Evolutionary conservation across 768 basidiomycete genomes (phyloP).

Genomic region (Glaciozyma antarctica): DNA sequence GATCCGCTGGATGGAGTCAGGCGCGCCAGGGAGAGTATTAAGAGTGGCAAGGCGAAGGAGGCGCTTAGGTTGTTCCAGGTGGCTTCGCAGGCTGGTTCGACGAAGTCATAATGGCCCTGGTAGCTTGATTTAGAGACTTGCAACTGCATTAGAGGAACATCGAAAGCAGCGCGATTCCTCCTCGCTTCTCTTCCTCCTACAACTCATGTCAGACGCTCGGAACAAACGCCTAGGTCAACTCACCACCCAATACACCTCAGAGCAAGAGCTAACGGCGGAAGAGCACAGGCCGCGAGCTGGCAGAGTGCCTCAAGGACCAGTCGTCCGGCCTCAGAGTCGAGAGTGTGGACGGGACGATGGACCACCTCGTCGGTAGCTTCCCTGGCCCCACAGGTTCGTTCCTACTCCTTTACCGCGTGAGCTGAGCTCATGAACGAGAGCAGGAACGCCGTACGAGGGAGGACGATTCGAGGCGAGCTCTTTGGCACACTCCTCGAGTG

Average conservation of each 20-base stretch:
- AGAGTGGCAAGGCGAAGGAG: conserved; percentile 40
- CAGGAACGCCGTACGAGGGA: conserved; percentile 4
- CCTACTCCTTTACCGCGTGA: not conserved
- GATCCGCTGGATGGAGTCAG: conserved; percentile 62
- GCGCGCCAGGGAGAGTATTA: conserved; percentile 50
- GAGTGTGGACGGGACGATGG: not conserved
- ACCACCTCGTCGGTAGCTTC: not conserved
- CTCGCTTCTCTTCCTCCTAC: too few relatives aligned
- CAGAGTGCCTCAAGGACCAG: too few relatives aligned
- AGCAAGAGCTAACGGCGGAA: too few relatives aligned
- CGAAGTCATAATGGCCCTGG: not conserved
- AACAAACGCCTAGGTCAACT: too few relatives aligned
- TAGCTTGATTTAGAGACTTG: too few relatives aligned
- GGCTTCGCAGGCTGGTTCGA: conserved; percentile 2
- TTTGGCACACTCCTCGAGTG: not conserved
- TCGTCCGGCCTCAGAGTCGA: not conserved
- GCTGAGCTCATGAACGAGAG: conserved; percentile 1
- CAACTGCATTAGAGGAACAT: too few relatives aligned
- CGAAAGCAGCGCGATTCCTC: too few relatives aligned
- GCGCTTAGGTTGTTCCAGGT: conserved; percentile 43
- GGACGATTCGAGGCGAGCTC: not conserved
- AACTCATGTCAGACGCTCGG: too few relatives aligned
- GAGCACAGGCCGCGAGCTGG: too few relatives aligned
- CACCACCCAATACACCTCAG: too few relatives aligned
- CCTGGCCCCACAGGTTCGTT: not conserved